Conservation (phyloP, 352 stramenopile species). For the Blastocystis sp. region DNA sequence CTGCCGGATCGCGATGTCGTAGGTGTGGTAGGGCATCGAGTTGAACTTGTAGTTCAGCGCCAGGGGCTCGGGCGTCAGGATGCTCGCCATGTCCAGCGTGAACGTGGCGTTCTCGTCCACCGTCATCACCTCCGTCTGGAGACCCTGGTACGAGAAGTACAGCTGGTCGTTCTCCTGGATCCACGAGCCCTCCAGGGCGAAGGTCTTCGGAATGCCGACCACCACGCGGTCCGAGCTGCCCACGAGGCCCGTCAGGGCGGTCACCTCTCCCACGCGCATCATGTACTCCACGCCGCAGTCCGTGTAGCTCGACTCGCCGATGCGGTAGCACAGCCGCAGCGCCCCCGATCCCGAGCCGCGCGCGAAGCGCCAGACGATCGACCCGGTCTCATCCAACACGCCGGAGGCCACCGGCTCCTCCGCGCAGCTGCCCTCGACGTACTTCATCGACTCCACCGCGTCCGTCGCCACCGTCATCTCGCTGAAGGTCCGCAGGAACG, state of each 20-base stretch:
- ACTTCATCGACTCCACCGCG: slow-evolving; percentile 3
- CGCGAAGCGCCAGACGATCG: slow-evolving; percentile 15
- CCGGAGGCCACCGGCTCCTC: not conserved
- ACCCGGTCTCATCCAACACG: not conserved
- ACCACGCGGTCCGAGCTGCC: slow-evolving; percentile 4
- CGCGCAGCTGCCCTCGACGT: not conserved
- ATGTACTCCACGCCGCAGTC: not conserved
- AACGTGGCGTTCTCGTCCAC: slow-evolving; percentile 26
- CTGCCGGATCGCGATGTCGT: not conserved
- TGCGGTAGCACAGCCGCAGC: not conserved
- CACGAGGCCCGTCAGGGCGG: not conserved
- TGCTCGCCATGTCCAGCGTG: not conserved
- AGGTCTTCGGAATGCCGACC: slow-evolving; percentile 27
- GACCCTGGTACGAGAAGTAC: not conserved
- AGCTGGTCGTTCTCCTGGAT: slow-evolving; percentile 26
- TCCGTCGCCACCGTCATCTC: not conserved
- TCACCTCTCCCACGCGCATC: slow-evolving; percentile 47
- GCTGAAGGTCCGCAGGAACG: not conserved
- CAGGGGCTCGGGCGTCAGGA: not conserved
- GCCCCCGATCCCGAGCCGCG: not conserved
- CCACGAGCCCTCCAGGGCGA: slow-evolving; percentile 43
- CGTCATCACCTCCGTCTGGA: not conserved
- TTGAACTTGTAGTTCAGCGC: slow-evolving; percentile 43
- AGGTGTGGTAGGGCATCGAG: slow-evolving; percentile 5
- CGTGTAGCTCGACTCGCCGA: not conserved